Conservation (phyloP, 805 yeast species). For the Starmerella sp. region DNA sequence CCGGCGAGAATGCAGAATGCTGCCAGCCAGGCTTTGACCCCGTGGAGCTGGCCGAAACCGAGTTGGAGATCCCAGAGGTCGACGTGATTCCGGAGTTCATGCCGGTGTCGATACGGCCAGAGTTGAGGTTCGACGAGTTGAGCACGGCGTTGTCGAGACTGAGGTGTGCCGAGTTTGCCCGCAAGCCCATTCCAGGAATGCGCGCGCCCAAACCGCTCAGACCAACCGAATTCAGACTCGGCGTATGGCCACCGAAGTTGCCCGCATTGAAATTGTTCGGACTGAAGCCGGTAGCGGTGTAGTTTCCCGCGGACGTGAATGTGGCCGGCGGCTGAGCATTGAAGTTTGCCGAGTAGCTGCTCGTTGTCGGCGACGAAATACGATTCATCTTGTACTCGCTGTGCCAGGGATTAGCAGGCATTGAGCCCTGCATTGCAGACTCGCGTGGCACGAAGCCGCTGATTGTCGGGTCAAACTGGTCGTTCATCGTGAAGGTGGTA, state of each 20-base stretch:
- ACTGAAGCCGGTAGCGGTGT: too few species aligned
- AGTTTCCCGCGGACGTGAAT: background rate
- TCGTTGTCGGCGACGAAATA: background rate
- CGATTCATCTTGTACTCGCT: background rate
- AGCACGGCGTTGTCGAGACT: background rate
- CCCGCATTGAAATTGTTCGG: background rate
- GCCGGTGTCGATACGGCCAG: background rate
- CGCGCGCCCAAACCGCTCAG: background rate
- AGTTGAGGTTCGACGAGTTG: background rate
- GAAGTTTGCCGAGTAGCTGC: background rate
- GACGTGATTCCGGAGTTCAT: background rate
- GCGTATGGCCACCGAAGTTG: background rate
- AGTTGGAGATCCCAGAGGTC: background rate
- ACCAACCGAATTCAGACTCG: background rate
- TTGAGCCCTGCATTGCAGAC: background rate
- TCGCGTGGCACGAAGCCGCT: background rate
- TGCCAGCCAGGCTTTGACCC: background rate
- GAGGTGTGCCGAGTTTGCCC: background rate
- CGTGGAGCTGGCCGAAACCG: background rate
- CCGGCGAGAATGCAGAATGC: background rate
- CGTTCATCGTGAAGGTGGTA: background rate
- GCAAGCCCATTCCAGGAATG: background rate
- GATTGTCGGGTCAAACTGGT: background rate
- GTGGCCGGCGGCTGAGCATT: background rate
- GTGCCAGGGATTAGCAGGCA: background rate